Evolutionary conservation across 2,329 filamentous ascomycete species (phyloP), one percentile per base, ranked within the genome.

Genomic region (Colletotrichum graminicola): DNA sequence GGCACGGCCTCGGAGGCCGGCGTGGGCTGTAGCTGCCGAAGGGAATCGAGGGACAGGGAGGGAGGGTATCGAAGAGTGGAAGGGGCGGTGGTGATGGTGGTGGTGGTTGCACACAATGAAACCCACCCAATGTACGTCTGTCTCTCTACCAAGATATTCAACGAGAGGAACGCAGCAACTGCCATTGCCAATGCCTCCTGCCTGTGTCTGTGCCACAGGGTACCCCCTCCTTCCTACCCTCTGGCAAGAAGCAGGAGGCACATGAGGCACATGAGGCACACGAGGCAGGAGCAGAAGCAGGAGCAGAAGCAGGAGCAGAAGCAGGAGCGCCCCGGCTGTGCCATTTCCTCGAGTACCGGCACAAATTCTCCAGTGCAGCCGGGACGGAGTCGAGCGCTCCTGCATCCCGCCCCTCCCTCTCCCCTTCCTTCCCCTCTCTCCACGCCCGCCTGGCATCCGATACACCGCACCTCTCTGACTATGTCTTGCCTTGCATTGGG

Each of bases 301-400:
- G 5, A 41, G 39, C 12, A 41, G 39, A 16, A 16, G 23, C 47
- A 49, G 26, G 47, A 51, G n/a, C 10, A 36, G 34, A 11, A 36
- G 26, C 49, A 52, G 26, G 49, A 52, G 26, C 12, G 23, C 26
- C 18, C 43, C 59, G 59, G 43, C 12, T 61, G 57, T 6, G 39
- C 14, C 14, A 16, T 36, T 49, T 43, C 64, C 45, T 66, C 47
- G 60, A 62, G 47, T 62, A 60, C 67, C 67, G 67, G 47, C 39
- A 47, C 45, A 47, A 45, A 32, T 65, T 52, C 34, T 66, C 54
- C 54, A 66, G 54, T 23, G 51, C 66, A 34, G 64, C 56, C 43
- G 60, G 57, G 36, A 52, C 41, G 21, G 45, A 29, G 34, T 39
- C 36, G 52, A 26, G 47, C 18, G 36, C 54, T 66, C 41, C 21